Evolutionary conservation across 257 asterid genomes (phyloP), one percentile per base, ranked within the genome.

Genomic region (Fraxinus pennsylvanica): DNA sequence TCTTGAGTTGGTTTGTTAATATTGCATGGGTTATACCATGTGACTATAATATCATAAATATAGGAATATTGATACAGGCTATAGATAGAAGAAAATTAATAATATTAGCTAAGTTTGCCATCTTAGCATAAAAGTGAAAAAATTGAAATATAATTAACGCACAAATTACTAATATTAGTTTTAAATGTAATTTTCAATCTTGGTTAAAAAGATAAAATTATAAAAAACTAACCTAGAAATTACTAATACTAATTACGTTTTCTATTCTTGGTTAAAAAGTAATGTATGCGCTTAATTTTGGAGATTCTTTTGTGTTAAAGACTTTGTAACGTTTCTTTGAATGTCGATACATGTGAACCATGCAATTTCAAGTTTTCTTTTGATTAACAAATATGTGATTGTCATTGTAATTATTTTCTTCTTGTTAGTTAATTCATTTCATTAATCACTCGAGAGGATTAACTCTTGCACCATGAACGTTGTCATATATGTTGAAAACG

Each of bases 71-170:
- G 12, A 32, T 7, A 0, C 29, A 21, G 30, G 67, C 32, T 21
- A 59, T 59, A 59, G 32, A 59, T 59, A n/a, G 67, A 59, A 59
- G 67, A 59, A 59, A 59, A 59, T 59, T 59, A 59, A 59, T 7
- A 6, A 22, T 0, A 9, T 59, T 59, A 59, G 30, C 67, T 21
- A n/a, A 21, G 29, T 22, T 59, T 59, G 67, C 30, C 67, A 59
- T 8, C 67, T 59, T 59, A 7, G 12, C 32, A 59, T 59, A 21
- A 59, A 59, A 8, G 67, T 21, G 9, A 59, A 59, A 21, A 21
- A 7, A 45, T 14, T 14, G n/a, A 47, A 47, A 22, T 59, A 21
- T 0, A 21, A 17, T 19, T n/a, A 57, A 57, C 32, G 3, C 67
- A 21, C 10, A 59, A 19, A n/a, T 59, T 59, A 59, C 66, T n/a